A percentile compares a stretch with the other conserved stretches of the same genome.
Evolutionary conservation across 2,329 filamentous ascomycete genomes (phyloP).

Genomic region (Sordariomycetes sp.): DNA sequence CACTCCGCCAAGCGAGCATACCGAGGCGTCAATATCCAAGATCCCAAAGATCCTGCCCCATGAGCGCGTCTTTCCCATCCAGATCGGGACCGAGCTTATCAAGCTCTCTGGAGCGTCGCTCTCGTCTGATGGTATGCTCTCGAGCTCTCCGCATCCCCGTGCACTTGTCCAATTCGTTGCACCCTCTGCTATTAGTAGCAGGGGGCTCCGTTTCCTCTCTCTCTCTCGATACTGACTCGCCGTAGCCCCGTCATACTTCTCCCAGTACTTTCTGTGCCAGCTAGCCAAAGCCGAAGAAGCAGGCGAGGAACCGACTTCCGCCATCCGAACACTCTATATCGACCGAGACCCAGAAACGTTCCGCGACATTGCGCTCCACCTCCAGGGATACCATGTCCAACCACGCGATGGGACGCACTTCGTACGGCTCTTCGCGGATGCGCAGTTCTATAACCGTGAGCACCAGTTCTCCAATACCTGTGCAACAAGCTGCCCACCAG

Average conservation of each 20-base stretch:
- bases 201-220: background rate
- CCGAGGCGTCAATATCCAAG: constrained; percentile 25
- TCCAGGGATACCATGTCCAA: constrained; percentile 83
- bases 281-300: constrained; percentile 52
- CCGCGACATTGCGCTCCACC: constrained; percentile 75
- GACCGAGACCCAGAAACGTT: constrained; percentile 88
- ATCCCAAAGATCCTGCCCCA: constrained; percentile 53
- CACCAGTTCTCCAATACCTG: background rate
- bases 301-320: constrained; percentile 34
- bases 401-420: constrained; percentile 79
- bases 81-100: constrained; percentile 62
- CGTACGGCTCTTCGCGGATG: constrained; percentile 86
- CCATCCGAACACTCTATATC: constrained; percentile 78
- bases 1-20: constrained; percentile 10
- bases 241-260: constrained; percentile 88
- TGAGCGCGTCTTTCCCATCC: constrained; percentile 64
- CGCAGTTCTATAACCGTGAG: constrained; percentile 83
- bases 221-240: background rate
- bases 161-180: background rate
- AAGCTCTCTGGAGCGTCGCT: constrained; percentile 64
- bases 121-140: constrained; percentile 53
- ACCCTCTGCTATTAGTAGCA: background rate
- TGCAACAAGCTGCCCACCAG: background rate
- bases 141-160: constrained; percentile 17
- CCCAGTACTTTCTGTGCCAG: constrained; percentile 84